A percentile compares a stretch with the other conserved stretches of the same genome.
Evolutionary conservation across 1,139 yeast genomes (phyloP).

Genomic region (Geotrichum reessii): DNA sequence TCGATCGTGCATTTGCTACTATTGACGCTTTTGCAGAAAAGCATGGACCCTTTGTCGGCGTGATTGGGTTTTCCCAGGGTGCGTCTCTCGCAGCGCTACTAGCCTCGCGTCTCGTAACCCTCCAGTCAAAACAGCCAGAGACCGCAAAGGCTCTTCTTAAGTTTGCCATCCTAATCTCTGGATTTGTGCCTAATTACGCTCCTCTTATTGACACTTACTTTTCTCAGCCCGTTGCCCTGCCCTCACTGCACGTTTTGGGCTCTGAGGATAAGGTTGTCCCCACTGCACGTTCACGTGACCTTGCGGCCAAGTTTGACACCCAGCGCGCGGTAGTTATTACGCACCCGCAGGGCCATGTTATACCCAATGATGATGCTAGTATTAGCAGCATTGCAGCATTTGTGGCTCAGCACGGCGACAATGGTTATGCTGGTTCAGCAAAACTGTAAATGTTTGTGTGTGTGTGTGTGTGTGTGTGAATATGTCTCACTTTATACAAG

Average conservation of each 20-base stretch:
- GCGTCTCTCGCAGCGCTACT: slow-evolving; percentile 62
- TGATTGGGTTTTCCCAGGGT: slow-evolving; percentile 90
- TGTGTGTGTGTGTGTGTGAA: too few species aligned
- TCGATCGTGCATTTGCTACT: slow-evolving; percentile 46
- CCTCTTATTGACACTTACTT: slow-evolving; percentile 45
- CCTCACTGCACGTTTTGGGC: slow-evolving; percentile 73
- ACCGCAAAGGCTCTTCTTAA: slow-evolving; percentile 38
- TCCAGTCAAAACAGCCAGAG: slow-evolving; percentile 36
- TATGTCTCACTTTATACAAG: too few species aligned
- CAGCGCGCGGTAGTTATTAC: not conserved
- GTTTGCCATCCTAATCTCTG: slow-evolving; percentile 71
- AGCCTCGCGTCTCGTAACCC: slow-evolving; percentile 27
- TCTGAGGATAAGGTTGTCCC: slow-evolving; percentile 85
- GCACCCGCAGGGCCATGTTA: slow-evolving; percentile 84
- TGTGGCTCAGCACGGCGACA: not conserved
- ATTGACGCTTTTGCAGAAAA: slow-evolving; percentile 50
- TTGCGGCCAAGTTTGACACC: slow-evolving; percentile 49
- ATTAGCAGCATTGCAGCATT: not conserved
- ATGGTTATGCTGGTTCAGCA: not conserved
- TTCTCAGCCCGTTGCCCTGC: slow-evolving; percentile 43
- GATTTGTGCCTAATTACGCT: slow-evolving; percentile 58
- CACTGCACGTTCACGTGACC: slow-evolving; percentile 56
- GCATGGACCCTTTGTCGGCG: slow-evolving; percentile 84
- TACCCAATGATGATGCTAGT: slow-evolving; percentile 42
- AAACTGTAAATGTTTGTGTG: not conserved